Base-by-base conservation (phyloP, 441 rosid genomes). In the Syzygium malaccense region DNA sequence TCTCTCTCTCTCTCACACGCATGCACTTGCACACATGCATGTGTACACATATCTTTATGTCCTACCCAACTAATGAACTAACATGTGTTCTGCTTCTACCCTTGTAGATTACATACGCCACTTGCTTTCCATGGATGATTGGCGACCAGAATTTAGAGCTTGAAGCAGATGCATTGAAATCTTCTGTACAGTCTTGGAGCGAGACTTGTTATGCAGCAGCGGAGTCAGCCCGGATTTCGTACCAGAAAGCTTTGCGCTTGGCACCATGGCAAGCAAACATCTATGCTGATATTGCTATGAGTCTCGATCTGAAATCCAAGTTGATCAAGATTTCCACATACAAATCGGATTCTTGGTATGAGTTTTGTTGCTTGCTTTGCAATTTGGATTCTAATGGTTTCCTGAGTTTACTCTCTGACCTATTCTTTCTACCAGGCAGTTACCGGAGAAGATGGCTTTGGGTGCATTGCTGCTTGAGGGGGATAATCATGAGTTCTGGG, bases 221-320 rank as follows among this genome's bases (percentile, higher is more conserved):
- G 86, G 88, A 91, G 56, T 95, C 94, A 92, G 96, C 99, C 78
- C 94, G 92, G 95, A 91, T 90, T 89, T 95, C 96, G 49, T 98
- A 96, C 92, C 98, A 97, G 91, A 92, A 92, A 87, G 98, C 99
- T 89, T 88, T 97, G 92, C 96, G 91, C 90, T 92, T 97, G 95
- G 90, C 96, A 89, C 99, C 99, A 45, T 98, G 99, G 99, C 97
- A 94, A 92, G 97, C 99, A 86, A 96, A 94, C 90, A 89, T 97
- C 80, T 97, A 98, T 90, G 90, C 93, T 51, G 98, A 97, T 90
- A 91, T 96, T 90, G 99, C 97, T 90, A 88, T 95, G 88, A 85
- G 97, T 86, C 96, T 93, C 85, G 96, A 95, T 93, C 95, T 96
- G 86, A 92, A 95, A 89, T 93, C 93, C 90, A 92, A 93, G 86